These are phyloP conservation scores for Leccinum barrowsii DNA, from an alignment of 768 basidiomycete genomes.

Conservation along the genomic window DNA sequence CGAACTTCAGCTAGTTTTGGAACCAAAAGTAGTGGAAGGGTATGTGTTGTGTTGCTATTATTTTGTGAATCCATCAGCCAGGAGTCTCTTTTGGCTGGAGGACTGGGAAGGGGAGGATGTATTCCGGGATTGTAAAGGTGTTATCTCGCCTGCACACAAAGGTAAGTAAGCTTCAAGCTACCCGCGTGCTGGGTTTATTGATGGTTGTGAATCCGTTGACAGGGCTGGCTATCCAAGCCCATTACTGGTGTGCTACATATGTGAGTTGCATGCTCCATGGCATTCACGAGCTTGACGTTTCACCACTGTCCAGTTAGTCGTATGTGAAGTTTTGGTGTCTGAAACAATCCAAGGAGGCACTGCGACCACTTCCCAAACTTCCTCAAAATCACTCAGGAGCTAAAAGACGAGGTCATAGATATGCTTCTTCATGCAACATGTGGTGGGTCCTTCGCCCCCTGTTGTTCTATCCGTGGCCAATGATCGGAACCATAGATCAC, in stretches of 20 bases:
- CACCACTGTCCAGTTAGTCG: not conserved
- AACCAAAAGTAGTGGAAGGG: constrained; percentile 28
- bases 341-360: constrained; percentile 28
- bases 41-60: constrained; percentile 43
- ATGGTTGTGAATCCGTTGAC: not conserved
- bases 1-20: constrained; percentile 44
- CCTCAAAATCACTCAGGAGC: constrained; percentile 18
- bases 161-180: constrained; percentile 4
- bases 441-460: constrained; percentile 12
- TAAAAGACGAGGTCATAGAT: constrained; percentile 26
- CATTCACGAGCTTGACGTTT: constrained; percentile 4
- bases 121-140: constrained; percentile 22
- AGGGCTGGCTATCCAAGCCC: constrained; percentile 34
- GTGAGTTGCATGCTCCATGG: constrained; percentile 1
- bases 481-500: constrained; percentile 16
- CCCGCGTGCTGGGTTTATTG: not conserved
- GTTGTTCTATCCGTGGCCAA: not conserved
- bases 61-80: constrained; percentile 44
- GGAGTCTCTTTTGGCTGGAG: constrained; percentile 54
- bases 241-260: constrained; percentile 33
- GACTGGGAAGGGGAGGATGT: constrained; percentile 35
- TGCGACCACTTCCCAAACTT: constrained; percentile 31
- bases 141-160: constrained; percentile 21
- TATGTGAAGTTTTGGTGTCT: not conserved
- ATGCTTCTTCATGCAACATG: constrained; percentile 26